Evolutionary conservation across 108 stramenopile species (phyloP), one percentile per base, ranked within the genome.

Genomic region (Heterococcus sp.): DNA sequence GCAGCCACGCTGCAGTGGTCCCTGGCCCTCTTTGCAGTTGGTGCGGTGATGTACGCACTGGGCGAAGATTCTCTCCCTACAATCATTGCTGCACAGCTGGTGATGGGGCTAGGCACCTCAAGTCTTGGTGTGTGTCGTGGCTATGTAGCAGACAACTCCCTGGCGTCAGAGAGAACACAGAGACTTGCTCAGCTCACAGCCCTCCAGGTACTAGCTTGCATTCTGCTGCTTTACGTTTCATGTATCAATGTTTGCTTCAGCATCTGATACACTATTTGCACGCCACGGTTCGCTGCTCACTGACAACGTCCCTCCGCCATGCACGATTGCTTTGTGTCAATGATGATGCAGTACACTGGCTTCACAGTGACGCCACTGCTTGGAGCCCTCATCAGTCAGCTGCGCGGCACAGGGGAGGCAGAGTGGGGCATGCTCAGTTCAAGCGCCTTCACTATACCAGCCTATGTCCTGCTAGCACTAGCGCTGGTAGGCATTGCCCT

Each of bases 111-210:
- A 8, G 95, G 95, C n/a, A 90, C 90, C 71, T 93, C 92, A 3
- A 96, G 92, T 1, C 75, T 96, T 21, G 95, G 95, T 1, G 93
- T 94, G 0, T 92, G 93, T 8, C 65, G 93, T 27, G 92, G 93
- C 26, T 96, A 91, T 88, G 93, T 94, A 31, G 93, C 95, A 3
- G 95, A 96, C 40, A 87, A 91, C 64, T 92, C 93, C 21, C 90
- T 93, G 0, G 89, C 91, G 31, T 85, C 92, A 32, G 75, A 92
- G 71, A 83, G 93, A 34, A 94, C 95, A 1, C 91, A 78, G 5
- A 93, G 93, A 71, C 91, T 94, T 85, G 93, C 91, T 29, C 92
- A 79, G 91, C 86, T 92, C 36, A 94, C 93, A 2, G 95, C 95
- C 8, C 91, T 94, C 37, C 46, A 58, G 46, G 46, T 58, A 21